Base-by-base conservation (phyloP, 495 filamentous ascomycete genomes). In the Penicillium cataractarum region DNA sequence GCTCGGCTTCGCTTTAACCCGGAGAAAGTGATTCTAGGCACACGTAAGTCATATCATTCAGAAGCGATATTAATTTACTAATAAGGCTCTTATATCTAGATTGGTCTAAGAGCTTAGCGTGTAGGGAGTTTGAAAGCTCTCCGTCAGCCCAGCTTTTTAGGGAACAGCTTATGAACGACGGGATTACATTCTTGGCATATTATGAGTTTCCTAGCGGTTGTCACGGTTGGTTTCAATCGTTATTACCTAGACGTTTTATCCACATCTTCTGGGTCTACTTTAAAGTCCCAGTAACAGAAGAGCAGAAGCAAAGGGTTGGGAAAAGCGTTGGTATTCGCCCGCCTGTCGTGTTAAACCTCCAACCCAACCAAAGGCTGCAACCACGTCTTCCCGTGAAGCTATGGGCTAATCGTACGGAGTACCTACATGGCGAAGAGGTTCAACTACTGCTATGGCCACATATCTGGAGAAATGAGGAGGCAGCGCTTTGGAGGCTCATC, bases 381-480 rank as follows among this genome's bases (percentile, higher is more conserved):
- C 42, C 42, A 48, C 6, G 22, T 21, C 42, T 24, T 48, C n/a
- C 42, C 42, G 42, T 22, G n/a, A 7, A 48, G 42, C n/a, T 48
- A 19, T 48, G 42, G 42, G 42, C 42, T 48, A 21, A 9, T 21
- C 42, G 22, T 48, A 48, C n/a, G n/a, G 42, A 48, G 42, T 48
- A 48, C 22, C 42, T 48, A 19, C 42, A 48, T 48, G n/a, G 42
- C 17, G n/a, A 48, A 22, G 42, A 48, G 22, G 42, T 21, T 48
- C 42, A 48, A 19, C 22, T 24, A 24, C 17, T 48, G 22, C 42
- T 48, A 24, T 48, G n/a, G 42, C 42, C 42, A 12, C 42, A 48
- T 48, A 21, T 48, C 42, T 48, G 42, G 42, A 48, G 42, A 24
- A n/a, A 48, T 48, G 42, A 48, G 42, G 42, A 48, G 42, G 42